Evolutionary conservation across 345 rosid species (phyloP).

Genomic region (Raphanus raphanistrum): DNA sequence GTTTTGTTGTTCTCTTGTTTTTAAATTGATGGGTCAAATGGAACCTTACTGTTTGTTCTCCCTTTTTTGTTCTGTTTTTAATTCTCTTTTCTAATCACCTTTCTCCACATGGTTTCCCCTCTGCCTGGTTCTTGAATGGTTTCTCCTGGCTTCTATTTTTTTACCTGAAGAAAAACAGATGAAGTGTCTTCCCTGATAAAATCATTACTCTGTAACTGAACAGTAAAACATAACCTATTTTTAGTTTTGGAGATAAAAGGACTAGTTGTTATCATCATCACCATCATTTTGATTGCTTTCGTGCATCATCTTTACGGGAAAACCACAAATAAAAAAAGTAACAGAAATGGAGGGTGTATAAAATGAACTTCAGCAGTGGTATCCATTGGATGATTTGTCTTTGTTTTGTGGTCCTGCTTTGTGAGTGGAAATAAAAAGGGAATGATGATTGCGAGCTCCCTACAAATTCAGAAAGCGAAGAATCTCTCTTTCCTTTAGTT

Average conservation of each 20-base stretch:
- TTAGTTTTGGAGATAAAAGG: neutral
- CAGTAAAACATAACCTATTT: too few species aligned
- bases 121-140: too few species aligned
- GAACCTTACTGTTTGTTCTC: too few species aligned
- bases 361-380: slow-evolving; percentile 31
- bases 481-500: slow-evolving; percentile 30
- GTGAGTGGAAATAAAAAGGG: slow-evolving; percentile 15
- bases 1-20: too few species aligned
- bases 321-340: slow-evolving; percentile 1
- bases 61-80: too few species aligned
- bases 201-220: too few species aligned
- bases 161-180: too few species aligned
- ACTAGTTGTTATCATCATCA: slow-evolving; percentile 15
- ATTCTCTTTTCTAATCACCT: too few species aligned
- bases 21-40: too few species aligned
- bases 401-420: slow-evolving; percentile 36
- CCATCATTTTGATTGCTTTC: slow-evolving; percentile 27
- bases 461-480: slow-evolving; percentile 32
- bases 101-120: too few species aligned
- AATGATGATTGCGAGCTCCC: slow-evolving; percentile 17
- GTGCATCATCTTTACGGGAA: slow-evolving; percentile 11
- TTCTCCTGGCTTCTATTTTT: too few species aligned
- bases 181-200: too few species aligned
- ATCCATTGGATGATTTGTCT: slow-evolving; percentile 28
- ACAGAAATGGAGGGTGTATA: slow-evolving; percentile 1